phyloP scores from a whole-genome alignment of 192 early-diverging fungal genomes.

The Pecoramyces ruminantium region DNA sequence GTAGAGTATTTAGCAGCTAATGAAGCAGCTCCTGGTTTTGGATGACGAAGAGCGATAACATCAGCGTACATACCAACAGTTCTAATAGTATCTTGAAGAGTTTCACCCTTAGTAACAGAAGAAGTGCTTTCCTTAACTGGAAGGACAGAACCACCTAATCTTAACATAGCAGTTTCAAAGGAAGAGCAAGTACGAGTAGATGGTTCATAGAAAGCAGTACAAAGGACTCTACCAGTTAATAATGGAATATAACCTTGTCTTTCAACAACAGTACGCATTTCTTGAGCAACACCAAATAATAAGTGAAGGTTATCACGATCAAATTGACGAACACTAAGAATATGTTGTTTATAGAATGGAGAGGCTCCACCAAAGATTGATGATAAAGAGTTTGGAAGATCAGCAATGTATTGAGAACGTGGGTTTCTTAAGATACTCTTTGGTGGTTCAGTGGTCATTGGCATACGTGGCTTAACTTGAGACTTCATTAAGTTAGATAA shows the following conservation, averaged over 20 bases:
- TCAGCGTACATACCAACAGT: conserved; percentile 87
- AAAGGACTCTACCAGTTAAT: conserved; percentile 77
- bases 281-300: conserved; percentile 88
- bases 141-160: conserved; percentile 83
- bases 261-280: conserved; percentile 90
- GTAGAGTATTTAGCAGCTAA: conserved; percentile 72
- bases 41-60: conserved; percentile 82
- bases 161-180: conserved; percentile 85
- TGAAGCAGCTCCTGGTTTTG: conserved; percentile 65
- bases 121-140: conserved; percentile 64
- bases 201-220: conserved; percentile 92
- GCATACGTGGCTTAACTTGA: background rate
- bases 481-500: background rate
- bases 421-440: conserved; percentile 12
- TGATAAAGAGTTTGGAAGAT: conserved; percentile 21
- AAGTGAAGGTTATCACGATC: conserved; percentile 80
- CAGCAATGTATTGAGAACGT: conserved; percentile 17
- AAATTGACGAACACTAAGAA: conserved; percentile 82
- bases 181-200: conserved; percentile 86
- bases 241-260: conserved; percentile 69
- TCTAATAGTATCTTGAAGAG: conserved; percentile 78
- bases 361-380: conserved; percentile 42
- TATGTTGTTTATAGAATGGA: conserved; percentile 87
- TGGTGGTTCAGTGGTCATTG: conserved; percentile 10
- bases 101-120: conserved; percentile 92